These are phyloP conservation scores for Crepidotus variabilis DNA, from an alignment of 768 basidiomycete species.

Conservation along the genomic window DNA sequence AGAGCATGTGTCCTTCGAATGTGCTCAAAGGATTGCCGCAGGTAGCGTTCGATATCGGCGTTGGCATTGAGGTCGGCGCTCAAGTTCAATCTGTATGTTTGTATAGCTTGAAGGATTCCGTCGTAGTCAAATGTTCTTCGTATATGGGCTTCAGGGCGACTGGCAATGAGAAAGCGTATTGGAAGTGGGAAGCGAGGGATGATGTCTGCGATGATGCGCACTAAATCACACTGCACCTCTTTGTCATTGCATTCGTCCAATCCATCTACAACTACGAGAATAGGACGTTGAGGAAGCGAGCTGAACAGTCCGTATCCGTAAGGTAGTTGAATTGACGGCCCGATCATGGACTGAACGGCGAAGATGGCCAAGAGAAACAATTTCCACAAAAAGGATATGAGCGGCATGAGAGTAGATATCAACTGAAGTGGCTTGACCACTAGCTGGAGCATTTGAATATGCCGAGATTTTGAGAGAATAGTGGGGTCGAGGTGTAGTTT, in stretches of 20 bases:
- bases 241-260: background rate
- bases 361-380: too few relatives aligned
- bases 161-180: background rate
- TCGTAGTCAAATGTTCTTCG: background rate
- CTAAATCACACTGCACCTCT: background rate
- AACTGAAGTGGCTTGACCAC: too few relatives aligned
- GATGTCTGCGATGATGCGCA: background rate
- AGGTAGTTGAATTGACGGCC: too few relatives aligned
- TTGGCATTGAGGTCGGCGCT: constrained; percentile 2
- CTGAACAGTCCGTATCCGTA: too few relatives aligned
- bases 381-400: too few relatives aligned
- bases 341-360: too few relatives aligned
- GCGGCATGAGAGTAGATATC: too few relatives aligned
- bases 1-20: constrained; percentile 8
- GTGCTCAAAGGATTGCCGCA: constrained; percentile 5
- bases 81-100: background rate
- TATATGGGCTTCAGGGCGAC: constrained; percentile 2
- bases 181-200: background rate
- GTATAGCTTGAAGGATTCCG: too few relatives aligned
- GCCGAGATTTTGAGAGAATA: constrained; percentile 3
- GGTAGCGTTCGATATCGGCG: constrained; percentile 8
- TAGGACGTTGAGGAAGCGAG: background rate
- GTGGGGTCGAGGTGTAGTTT: constrained; percentile 6
- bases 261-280: constrained; percentile 1
- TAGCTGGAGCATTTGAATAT: too few relatives aligned